Conservation (phyloP, 164 flowering plant genomes). For the Hamamelis virginiana region DNA sequence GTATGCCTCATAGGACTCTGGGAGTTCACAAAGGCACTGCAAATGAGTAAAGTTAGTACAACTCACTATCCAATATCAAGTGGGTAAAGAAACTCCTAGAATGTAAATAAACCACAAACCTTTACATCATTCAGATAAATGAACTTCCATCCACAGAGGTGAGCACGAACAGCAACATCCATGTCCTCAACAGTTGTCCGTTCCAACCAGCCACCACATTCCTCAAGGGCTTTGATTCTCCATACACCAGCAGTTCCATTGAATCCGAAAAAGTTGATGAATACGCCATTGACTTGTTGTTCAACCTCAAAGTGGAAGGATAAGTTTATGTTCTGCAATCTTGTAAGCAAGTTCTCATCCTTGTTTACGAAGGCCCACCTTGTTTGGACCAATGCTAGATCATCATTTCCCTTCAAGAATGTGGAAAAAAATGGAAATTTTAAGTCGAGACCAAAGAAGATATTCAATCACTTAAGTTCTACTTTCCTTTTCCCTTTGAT, state of each 20-base stretch:
- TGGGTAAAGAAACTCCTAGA: background rate
- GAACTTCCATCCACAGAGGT: constrained; percentile 95
- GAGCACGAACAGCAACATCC: constrained; percentile 98
- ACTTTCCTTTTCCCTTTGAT: background rate
- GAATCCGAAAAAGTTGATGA: constrained; percentile 90
- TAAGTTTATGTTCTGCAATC: constrained; percentile 90
- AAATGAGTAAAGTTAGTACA: constrained; percentile 2
- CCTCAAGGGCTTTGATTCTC: constrained; percentile 96
- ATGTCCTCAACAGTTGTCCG: constrained; percentile 98
- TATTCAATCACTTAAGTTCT: background rate
- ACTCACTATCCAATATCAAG: background rate
- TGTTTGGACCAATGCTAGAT: constrained; percentile 85
- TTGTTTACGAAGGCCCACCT: constrained; percentile 96
- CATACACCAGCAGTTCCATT: constrained; percentile 99
- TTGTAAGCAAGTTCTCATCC: constrained; percentile 95
- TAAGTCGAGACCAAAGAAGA: background rate
- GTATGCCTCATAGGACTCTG: constrained; percentile 96
- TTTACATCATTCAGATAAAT: constrained; percentile 89
- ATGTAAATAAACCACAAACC: constrained; percentile 38
- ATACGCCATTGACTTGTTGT: constrained; percentile 91
- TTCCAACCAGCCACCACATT: constrained; percentile 96
- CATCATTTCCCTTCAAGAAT: constrained; percentile 68
- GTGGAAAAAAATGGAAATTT: background rate
- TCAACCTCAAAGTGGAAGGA: constrained; percentile 96
- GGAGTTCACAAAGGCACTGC: constrained; percentile 95